Conservation (phyloP, 257 asterid genomes). For the Eustoma russellianum region DNA sequence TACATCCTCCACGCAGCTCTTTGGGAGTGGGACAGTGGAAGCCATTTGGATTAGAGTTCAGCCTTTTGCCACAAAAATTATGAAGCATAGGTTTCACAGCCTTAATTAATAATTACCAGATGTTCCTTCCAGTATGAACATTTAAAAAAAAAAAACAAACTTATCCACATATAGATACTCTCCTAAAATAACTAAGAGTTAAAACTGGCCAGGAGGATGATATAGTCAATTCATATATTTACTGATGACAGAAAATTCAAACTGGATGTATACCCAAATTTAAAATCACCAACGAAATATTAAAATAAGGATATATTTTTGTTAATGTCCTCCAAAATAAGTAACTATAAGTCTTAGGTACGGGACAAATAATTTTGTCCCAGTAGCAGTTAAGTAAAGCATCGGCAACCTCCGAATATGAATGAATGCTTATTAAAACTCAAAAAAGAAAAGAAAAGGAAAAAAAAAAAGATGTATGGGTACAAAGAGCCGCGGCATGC, state of each 20-base stretch:
- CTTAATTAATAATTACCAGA: constrained; percentile 4
- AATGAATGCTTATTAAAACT: not conserved
- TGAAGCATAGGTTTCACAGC: constrained; percentile 10
- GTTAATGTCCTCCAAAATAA: not conserved
- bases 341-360: constrained; percentile 4
- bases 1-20: too few relatives aligned
- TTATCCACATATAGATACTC: constrained; percentile 6
- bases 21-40: too few relatives aligned
- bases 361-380: constrained; percentile 6
- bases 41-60: too few relatives aligned
- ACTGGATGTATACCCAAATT: too few relatives aligned
- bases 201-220: too few relatives aligned
- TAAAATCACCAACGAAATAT: too few relatives aligned
- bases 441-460: not conserved
- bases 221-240: too few relatives aligned
- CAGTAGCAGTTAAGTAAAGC: not conserved
- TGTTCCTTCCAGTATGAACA: constrained; percentile 3
- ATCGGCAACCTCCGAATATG: not conserved
- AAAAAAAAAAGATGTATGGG: not conserved
- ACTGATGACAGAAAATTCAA: too few relatives aligned
- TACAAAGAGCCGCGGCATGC: constrained; percentile 26
- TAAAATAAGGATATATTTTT: too few relatives aligned
- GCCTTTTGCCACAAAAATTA: too few relatives aligned
- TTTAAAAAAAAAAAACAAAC: not conserved
- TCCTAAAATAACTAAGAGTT: not conserved